Evolutionary conservation across 768 basidiomycete species (phyloP).

Genomic region (Lactifluus echinatus): DNA sequence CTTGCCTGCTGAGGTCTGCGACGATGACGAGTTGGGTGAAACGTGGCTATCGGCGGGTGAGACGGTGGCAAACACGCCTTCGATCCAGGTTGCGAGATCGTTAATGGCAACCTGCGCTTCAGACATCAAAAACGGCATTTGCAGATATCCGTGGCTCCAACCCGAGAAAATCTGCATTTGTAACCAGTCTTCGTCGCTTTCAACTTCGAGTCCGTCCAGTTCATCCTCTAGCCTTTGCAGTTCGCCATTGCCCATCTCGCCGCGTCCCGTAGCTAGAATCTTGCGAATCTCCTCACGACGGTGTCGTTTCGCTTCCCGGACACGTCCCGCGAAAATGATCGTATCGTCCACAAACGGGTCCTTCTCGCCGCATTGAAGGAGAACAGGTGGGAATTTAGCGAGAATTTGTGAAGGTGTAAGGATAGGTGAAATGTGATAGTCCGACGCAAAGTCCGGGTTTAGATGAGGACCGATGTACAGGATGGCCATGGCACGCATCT

Average conservation of each 20-base stretch:
- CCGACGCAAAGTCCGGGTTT: slow-evolving; percentile 88
- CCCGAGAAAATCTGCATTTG: slow-evolving; percentile 89
- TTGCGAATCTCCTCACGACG: slow-evolving; percentile 59
- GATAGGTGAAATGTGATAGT: slow-evolving; percentile 95
- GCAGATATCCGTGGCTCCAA: slow-evolving; percentile 96
- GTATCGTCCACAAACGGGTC: slow-evolving; percentile 95
- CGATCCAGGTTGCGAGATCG: slow-evolving; percentile 88
- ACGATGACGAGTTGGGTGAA: background rate
- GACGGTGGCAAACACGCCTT: slow-evolving; percentile 50
- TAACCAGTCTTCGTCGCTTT: slow-evolving; percentile 92
- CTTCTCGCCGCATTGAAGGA: slow-evolving; percentile 94
- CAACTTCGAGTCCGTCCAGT: slow-evolving; percentile 47
- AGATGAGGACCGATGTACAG: slow-evolving; percentile 90
- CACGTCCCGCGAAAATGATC: slow-evolving; percentile 88
- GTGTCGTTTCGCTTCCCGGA: slow-evolving; percentile 90
- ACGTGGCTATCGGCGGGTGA: background rate
- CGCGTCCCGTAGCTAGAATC: slow-evolving; percentile 53
- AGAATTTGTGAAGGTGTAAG: slow-evolving; percentile 76
- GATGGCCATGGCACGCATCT: slow-evolving; percentile 99
- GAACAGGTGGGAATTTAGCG: slow-evolving; percentile 87
- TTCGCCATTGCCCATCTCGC: slow-evolving; percentile 44
- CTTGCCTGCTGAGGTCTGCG: slow-evolving; percentile 5
- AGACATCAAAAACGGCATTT: slow-evolving; percentile 83
- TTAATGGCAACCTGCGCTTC: slow-evolving; percentile 74
- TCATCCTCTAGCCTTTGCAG: slow-evolving; percentile 32